Base-by-base conservation (phyloP, 306 rosid genomes). In the Bauhinia variegata region DNA sequence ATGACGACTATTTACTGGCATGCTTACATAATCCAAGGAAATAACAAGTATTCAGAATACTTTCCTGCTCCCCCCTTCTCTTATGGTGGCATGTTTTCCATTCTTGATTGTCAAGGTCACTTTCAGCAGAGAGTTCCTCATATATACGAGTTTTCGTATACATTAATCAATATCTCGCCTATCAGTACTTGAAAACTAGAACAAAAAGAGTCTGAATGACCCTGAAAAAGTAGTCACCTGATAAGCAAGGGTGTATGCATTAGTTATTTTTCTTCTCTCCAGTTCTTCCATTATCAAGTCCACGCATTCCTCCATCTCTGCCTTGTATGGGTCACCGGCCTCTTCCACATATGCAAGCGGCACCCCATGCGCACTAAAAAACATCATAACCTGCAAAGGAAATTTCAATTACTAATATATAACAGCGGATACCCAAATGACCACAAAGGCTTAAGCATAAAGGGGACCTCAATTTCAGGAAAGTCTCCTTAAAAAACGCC, bases 291-390 rank as follows among this genome's bases (percentile, higher is more conserved):
- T 92, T 56, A 92, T 89, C 79, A 92, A 77, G 71, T 89, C 96
- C 67, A 92, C 86, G 46, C 96, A 89, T 82, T 92, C 97, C 81
- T 92, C 97, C 97, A 92, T 92, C 84, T 92, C 97, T 51, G 96
- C 91, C 80, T 92, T 92, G 81, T 92, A 92, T 39, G 97, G 97
- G 80, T 92, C 97, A 53, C 97, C 97, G 28, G 97, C 97, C 80
- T 89, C 95, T 82, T 92, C 97, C 60, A 92, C 97, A 73, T 92
- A 92, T 55, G 97, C 97, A 79, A 92, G 90, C 2, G 97, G 97
- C 52, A 92, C 97, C 52, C 97, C 97, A 60, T 92, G 97, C 6
- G 97, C 97, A 53, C 97, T 92, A 74, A 92, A 92, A 86, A 92
- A 92, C 80, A 92, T 75, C 87, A 89, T 85, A 44, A 86, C 89